These are phyloP conservation scores for Limnomonas spitsbergensis DNA, from an alignment of 139 green algal species.

Conservation along the genomic window DNA sequence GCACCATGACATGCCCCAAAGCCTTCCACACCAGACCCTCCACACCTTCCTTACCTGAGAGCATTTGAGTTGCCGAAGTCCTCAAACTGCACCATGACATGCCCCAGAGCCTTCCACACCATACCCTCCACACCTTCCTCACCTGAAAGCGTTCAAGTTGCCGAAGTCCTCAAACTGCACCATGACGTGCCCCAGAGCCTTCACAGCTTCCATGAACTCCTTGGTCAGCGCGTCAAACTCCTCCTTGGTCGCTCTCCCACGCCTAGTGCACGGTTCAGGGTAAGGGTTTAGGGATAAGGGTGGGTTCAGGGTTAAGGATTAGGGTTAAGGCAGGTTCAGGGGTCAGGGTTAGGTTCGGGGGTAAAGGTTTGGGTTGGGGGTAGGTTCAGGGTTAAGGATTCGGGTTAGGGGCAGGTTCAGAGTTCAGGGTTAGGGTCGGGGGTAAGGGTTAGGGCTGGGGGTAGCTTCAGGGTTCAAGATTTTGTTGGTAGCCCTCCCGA, in stretches of 20 bases:
- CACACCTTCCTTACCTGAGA: slow-evolving; percentile 35
- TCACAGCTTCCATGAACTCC: slow-evolving; percentile 58
- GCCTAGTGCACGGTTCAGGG: neutral
- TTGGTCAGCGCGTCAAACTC: slow-evolving; percentile 56
- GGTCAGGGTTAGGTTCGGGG: too few species aligned
- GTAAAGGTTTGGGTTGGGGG: too few species aligned
- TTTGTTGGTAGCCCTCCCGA: too few species aligned
- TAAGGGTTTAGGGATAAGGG: neutral
- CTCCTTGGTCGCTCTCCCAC: slow-evolving; percentile 30
- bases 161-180: slow-evolving; percentile 93
- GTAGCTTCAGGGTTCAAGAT: too few species aligned
- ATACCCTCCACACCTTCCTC: slow-evolving; percentile 1
- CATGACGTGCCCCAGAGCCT: slow-evolving; percentile 61
- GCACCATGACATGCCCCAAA: too few species aligned
- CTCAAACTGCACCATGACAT: slow-evolving; percentile 87
- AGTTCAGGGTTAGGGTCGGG: too few species aligned
- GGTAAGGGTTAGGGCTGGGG: too few species aligned
- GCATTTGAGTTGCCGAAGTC: slow-evolving; percentile 81
- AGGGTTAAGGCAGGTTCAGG: neutral
- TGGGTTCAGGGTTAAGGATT: slow-evolving; percentile 3
- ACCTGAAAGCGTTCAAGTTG: slow-evolving; percentile 64
- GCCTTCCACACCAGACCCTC: too few species aligned
- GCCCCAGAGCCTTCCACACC: slow-evolving; percentile 48
- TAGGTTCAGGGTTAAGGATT: too few species aligned
- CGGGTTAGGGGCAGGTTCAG: too few species aligned